Evolutionary conservation across 2,329 filamentous ascomycete genomes (phyloP).

Genomic region (Epichloe hybrida): DNA sequence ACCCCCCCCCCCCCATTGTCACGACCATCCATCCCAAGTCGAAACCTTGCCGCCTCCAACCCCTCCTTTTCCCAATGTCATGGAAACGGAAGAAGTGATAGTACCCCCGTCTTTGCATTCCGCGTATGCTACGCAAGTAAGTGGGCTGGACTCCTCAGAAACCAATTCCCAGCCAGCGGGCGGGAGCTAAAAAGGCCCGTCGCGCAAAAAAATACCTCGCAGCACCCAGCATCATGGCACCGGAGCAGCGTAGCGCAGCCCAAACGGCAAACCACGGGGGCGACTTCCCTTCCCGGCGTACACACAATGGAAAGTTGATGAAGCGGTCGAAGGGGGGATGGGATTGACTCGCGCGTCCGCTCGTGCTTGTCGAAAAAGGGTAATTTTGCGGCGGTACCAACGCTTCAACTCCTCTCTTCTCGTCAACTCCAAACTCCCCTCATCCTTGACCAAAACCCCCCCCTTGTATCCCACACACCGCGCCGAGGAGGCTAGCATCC

Average conservation of each 20-base stretch:
- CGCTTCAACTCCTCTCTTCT: too few relatives aligned
- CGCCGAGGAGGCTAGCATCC: not conserved
- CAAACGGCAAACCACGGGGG: too few relatives aligned
- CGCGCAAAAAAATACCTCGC: constrained; percentile 2
- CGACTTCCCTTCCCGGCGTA: not conserved
- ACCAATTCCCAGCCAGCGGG: not conserved
- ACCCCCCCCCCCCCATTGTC: not conserved
- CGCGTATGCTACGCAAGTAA: not conserved
- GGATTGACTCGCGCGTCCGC: not conserved
- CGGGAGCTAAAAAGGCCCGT: constrained; percentile 7
- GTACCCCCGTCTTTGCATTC: too few relatives aligned
- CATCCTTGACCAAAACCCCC: too few relatives aligned
- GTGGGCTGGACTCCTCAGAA: not conserved
- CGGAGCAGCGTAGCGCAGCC: too few relatives aligned
- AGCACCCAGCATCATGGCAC: not conserved
- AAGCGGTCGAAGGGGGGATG: too few relatives aligned
- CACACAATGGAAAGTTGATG: not conserved
- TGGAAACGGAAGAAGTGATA: not conserved
- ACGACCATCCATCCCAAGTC: not conserved
- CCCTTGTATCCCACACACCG: too few relatives aligned
- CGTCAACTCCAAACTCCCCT: too few relatives aligned
- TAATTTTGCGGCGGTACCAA: too few relatives aligned
- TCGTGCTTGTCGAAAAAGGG: too few relatives aligned
- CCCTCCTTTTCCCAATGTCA: not conserved
- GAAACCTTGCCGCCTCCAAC: constrained; percentile 11